phyloP scores from a whole-genome alignment of 2,329 filamentous ascomycete genomes.

The Fusarium sacchari region DNA sequence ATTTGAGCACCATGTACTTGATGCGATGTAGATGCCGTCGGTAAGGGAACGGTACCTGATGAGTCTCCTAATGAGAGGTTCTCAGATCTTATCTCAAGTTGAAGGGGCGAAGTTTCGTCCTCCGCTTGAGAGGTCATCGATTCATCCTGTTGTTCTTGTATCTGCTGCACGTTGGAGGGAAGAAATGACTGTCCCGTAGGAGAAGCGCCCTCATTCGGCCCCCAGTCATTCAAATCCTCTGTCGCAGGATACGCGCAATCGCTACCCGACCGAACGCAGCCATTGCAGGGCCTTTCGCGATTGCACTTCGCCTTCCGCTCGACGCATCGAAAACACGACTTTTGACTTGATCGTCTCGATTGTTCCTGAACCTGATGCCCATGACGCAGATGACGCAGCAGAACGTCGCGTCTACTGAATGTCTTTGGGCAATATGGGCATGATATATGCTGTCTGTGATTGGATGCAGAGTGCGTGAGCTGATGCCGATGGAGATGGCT shows the following conservation, averaged over 20 bases:
- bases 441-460: not conserved
- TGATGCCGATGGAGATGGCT: constrained; percentile 1
- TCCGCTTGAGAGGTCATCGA: not conserved
- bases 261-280: not conserved
- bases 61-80: accelerated
- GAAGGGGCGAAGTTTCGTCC: not conserved
- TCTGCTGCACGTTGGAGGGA: accelerated
- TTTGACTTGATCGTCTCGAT: not conserved
- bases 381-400: not conserved
- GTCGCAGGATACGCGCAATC: not conserved
- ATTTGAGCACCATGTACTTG: not conserved
- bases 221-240: not conserved
- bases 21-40: not conserved
- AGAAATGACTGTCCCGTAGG: not conserved
- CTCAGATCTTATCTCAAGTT: not conserved
- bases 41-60: accelerated
- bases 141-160: not conserved
- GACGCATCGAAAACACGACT: constrained; percentile 4
- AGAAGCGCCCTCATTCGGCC: accelerated
- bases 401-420: not conserved
- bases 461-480: not conserved
- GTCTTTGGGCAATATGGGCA: not conserved
- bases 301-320: not conserved
- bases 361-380: not conserved
- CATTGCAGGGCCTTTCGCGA: not conserved